Evolutionary conservation across 2,329 filamentous ascomycete species (phyloP), one percentile per base, ranked within the genome.

Genomic region (Fusarium abutilonis): DNA sequence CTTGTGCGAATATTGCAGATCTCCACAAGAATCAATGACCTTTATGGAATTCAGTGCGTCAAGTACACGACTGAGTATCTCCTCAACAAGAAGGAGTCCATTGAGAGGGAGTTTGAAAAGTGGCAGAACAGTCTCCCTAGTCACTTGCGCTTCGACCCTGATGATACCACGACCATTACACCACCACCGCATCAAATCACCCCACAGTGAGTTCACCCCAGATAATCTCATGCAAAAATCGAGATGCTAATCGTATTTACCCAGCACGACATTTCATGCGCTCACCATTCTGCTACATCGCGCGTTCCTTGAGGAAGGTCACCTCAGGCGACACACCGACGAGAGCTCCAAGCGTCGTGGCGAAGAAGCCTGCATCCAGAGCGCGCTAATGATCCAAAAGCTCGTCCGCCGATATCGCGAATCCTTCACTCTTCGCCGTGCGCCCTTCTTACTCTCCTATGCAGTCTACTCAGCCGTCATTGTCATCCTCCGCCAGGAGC

Each of bases 281-380:
- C 72, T 81, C 11, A 72, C 75, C 9, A 80, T 81, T 41, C 70
- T 82, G 1, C 73, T 81, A 9, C 77, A 81, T 52, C 76, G 79
- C 1, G 78, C 79, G 1, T 80, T 81, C 60, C 72, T 80, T 1
- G 74, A 74, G 26, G 67, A 73, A 26, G 72, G 72, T 31, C 71
- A 74, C 31, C 69, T 74, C 4, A 60, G 69, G 11, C 62, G 64
- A n/a, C 68, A 73, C 23, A 68, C 71, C 4, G 66, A 72, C 34
- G 65, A 69, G 23, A 44, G 38, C 11, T 57, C 63, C n/a, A 73
- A 72, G 49, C 63, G 66, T 9, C 56, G 55, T 2, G 68, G 70
- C 9, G 70, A 73, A 46, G 70, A 72, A 13, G 67, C 67, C 6
- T 73, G 67, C 26, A 73, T 69, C 42, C 69, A 59, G 70, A 78